Conservation (phyloP, 139 green algal genomes). For the Auxenochlorella pyrenoidosa region DNA sequence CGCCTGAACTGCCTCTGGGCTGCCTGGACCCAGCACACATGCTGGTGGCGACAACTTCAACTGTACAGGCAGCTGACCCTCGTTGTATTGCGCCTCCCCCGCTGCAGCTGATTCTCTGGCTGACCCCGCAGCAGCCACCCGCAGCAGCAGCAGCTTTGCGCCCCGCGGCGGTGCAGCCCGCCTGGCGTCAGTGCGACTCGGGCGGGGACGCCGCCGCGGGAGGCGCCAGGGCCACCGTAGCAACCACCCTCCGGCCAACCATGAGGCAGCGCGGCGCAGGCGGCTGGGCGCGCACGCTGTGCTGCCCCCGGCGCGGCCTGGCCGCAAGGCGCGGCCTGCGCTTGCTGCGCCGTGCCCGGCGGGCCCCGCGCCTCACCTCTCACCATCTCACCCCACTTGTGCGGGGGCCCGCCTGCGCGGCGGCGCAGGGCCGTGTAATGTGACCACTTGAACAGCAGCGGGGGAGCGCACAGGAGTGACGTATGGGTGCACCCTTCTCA, state of each 20-base stretch:
- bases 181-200: slow-evolving; percentile 19
- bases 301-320: neutral
- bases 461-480: too few species aligned
- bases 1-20: too few species aligned
- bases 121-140: slow-evolving; percentile 2
- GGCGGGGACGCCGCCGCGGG: neutral
- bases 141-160: slow-evolving; percentile 25
- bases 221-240: neutral
- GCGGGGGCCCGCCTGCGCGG: neutral
- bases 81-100: neutral
- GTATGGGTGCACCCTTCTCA: too few species aligned
- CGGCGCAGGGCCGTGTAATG: slow-evolving; percentile 4
- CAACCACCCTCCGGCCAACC: neutral
- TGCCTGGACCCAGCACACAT: too few species aligned
- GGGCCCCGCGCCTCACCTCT: neutral
- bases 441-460: neutral
- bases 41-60: too few species aligned
- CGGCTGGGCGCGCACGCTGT: neutral
- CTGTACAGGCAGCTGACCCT: neutral
- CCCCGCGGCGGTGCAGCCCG: neutral
- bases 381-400: neutral
- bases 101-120: slow-evolving; percentile 11
- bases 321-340: neutral
- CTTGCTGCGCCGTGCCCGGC: neutral
- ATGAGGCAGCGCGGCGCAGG: slow-evolving; percentile 14